Evolutionary conservation across 2,329 filamentous ascomycete genomes (phyloP), one percentile per base, ranked within the genome.

Genomic region (Cladosporium sp.): DNA sequence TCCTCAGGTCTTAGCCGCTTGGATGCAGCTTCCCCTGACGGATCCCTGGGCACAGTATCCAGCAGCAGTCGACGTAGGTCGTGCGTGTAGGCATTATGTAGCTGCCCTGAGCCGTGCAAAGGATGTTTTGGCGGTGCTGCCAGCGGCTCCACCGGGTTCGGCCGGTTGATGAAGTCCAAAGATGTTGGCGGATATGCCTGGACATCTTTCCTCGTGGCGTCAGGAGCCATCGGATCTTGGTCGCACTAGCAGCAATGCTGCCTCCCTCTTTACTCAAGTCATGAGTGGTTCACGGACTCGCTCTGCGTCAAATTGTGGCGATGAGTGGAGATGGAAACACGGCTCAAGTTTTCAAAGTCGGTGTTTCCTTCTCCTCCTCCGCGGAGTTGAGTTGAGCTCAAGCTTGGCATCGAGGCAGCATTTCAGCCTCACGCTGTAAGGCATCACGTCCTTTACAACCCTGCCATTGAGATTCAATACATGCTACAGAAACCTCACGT

Each of bases 131-230:
- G 64, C 22, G 63, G 64, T 32, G 60, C 61, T 4, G 62, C 58
- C 36, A 70, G 67, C 2, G 71, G 71, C 61, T 73, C 70, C 7
- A 73, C 65, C 1, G 71, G 71, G 51, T 72, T 73, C 1, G 71
- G 71, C 9, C 68, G 63, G 50, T 70, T 71, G 37, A 57, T 57
- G 36, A 50, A 57, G 19, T 57, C 55, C 17, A 57, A 34, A 17
- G 55, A 57, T 36, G 55, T 57, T 19, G 52, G 52, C 52, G 52
- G 61, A 71, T 73, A 55, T 19, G 52, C 52, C 52, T 55, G 52
- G 3, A 55, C 20, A 28, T 60, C 52, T 37, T 55, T 55, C 19
- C 32, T 24, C 7, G 28, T 4, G 32, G 39, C 17, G 34, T 45
- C 42, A 13, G 28, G n/a, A 47, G 52, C 19, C 52, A 55, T 55